A percentile compares a stretch with the other conserved stretches of the same genome.
phyloP scores from a whole-genome alignment of 2,329 filamentous ascomycete genomes.

The Ophidiomyces ophidiicola region DNA sequence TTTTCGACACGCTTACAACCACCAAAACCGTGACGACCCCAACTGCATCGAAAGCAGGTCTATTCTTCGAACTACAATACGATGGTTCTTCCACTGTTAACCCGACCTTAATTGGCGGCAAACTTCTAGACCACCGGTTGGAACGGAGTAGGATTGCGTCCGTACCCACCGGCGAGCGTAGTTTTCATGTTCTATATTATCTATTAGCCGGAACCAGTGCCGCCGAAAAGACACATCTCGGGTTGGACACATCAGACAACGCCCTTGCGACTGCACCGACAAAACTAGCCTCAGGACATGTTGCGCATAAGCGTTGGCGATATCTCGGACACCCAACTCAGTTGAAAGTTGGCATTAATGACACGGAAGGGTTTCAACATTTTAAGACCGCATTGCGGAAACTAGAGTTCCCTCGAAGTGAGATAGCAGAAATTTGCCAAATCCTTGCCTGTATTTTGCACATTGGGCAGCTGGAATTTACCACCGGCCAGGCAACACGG shows the following conservation, averaged over 20 bases:
- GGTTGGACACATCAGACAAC: constrained; percentile 42
- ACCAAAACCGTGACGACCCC: constrained; percentile 94
- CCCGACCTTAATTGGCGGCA: constrained; percentile 82
- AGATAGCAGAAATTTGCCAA: constrained; percentile 96
- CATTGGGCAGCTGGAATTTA: constrained; percentile 92
- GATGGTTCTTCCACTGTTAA: constrained; percentile 75
- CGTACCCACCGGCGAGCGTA: constrained; percentile 89
- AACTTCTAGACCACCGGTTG: constrained; percentile 82
- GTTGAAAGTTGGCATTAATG: constrained; percentile 92
- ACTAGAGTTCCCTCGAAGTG: constrained; percentile 80
- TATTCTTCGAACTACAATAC: constrained; percentile 95
- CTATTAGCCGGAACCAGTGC: constrained; percentile 81
- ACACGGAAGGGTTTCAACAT: constrained; percentile 86
- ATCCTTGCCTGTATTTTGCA: constrained; percentile 89
- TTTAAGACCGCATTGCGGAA: constrained; percentile 94
- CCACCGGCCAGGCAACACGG: constrained; percentile 65
- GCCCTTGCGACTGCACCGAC: constrained; percentile 32
- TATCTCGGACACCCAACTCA: constrained; percentile 94
- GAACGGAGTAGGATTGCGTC: constrained; percentile 84
- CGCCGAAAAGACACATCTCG: constrained; percentile 79
- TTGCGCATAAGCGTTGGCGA: constrained; percentile 73
- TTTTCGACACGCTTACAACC: constrained; percentile 92
- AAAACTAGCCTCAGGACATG: constrained; percentile 42
- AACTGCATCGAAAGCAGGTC: constrained; percentile 85
- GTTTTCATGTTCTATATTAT: constrained; percentile 94